phyloP scores from a whole-genome alignment of 2,329 filamentous ascomycete species.

The Coniochaeta prunicola region DNA sequence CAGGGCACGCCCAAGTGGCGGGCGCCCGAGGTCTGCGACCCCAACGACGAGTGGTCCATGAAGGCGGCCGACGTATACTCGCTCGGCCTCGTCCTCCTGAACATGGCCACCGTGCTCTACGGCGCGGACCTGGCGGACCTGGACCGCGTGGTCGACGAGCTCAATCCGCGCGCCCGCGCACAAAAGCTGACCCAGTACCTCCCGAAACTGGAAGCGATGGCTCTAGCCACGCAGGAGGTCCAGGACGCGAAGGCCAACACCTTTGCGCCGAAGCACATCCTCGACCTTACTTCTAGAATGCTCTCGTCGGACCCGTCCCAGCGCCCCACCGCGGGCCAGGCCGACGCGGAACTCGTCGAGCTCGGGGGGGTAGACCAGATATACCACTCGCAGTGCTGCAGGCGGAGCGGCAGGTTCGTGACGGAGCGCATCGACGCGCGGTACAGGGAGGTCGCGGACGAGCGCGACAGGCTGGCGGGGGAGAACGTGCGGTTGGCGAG shows the following conservation, averaged over 20 bases:
- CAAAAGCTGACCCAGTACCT: constrained; percentile 27
- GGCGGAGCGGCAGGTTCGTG: constrained; percentile 25
- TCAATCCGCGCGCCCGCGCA: constrained; percentile 17
- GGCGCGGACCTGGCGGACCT: constrained; percentile 29
- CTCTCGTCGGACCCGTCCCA: constrained; percentile 21
- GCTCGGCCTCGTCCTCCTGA: constrained; percentile 37
- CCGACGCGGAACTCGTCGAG: constrained; percentile 32
- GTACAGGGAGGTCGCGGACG: constrained; percentile 15
- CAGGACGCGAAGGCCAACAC: constrained; percentile 28
- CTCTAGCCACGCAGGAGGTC: constrained; percentile 28
- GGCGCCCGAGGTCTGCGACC: constrained; percentile 34
- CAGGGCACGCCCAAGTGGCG: constrained; percentile 37
- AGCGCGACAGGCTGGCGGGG: constrained; percentile 17
- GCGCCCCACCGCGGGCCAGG: constrained; percentile 26
- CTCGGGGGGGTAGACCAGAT: constrained; percentile 40
- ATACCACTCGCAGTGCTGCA: constrained; percentile 37
- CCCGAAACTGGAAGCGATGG: constrained; percentile 24
- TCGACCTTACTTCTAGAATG: constrained; percentile 30
- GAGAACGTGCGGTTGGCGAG: constrained; percentile 25
- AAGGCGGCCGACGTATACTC: constrained; percentile 40
- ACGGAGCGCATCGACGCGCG: constrained; percentile 27
- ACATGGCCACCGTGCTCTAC: constrained; percentile 36
- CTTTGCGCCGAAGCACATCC: constrained; percentile 30
- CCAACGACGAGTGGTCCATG: constrained; percentile 33
- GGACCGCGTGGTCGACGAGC: constrained; percentile 26